Conservation (phyloP, 805 yeast species). For the Maudiozyma saulgeensis region DNA sequence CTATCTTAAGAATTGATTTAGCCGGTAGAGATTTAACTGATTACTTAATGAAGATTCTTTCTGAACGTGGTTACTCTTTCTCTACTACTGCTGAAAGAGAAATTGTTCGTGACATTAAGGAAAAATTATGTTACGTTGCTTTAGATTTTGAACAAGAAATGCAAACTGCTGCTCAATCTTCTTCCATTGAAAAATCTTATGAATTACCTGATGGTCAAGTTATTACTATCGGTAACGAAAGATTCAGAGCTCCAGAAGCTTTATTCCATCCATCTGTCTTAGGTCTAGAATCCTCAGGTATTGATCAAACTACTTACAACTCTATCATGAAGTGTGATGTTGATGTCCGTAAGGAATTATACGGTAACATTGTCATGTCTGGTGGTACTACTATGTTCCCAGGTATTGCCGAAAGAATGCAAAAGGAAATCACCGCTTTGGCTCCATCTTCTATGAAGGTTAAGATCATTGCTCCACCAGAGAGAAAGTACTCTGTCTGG, state of each 20-base stretch:
- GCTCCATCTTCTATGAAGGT: constrained; percentile 99
- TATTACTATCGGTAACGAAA: constrained; percentile 98
- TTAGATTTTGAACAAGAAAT: constrained; percentile 98
- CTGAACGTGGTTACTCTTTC: constrained; percentile 98
- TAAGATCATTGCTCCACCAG: constrained; percentile 98
- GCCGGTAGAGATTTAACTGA: constrained; percentile 99
- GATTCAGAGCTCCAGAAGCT: constrained; percentile 99
- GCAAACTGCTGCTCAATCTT: constrained; percentile 97
- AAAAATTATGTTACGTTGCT: constrained; percentile 97
- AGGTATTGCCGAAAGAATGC: constrained; percentile 99
- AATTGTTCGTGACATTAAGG: constrained; percentile 83
- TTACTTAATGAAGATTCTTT: constrained; percentile 94
- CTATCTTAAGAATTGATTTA: constrained; percentile 95
- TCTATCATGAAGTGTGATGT: constrained; percentile 95
- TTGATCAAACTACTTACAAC: constrained; percentile 79
- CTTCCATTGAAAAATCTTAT: constrained; percentile 96
- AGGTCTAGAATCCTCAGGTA: constrained; percentile 93
- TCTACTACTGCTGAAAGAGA: constrained; percentile 99
- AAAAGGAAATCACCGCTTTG: constrained; percentile 98
- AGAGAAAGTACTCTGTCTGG: constrained; percentile 99
- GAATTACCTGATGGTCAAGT: constrained; percentile 99
- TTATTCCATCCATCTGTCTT: constrained; percentile 95
- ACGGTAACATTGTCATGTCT: constrained; percentile 98
- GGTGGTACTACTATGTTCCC: constrained; percentile 99
- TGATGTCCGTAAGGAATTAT: constrained; percentile 97